Conservation (phyloP, 2,329 filamentous ascomycete genomes). For the Exophiala oligosperma region DNA sequence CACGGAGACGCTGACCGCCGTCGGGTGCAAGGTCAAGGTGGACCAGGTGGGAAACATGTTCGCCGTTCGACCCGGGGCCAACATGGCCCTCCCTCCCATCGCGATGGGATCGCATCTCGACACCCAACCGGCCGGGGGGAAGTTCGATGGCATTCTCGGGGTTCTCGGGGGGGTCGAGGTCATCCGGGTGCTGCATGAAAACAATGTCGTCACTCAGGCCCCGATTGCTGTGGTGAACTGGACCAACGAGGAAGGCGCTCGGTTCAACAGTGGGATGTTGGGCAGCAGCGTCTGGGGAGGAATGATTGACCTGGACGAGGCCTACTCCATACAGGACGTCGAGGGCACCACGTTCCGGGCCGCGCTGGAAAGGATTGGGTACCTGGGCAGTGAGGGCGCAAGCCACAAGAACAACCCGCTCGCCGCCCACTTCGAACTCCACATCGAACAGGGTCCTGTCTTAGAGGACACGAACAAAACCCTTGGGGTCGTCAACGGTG, state of each 20-base stretch:
- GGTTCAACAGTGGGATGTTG: conserved; percentile 79
- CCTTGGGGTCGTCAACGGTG: conserved; percentile 70
- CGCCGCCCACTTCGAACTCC: conserved; percentile 77
- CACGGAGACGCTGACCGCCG: conserved; percentile 57
- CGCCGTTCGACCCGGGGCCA: conserved; percentile 64
- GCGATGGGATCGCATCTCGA: conserved; percentile 71
- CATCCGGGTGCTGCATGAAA: conserved; percentile 66
- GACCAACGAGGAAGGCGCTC: conserved; percentile 75
- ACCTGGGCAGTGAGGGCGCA: conserved; percentile 60
- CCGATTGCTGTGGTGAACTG: conserved; percentile 75
- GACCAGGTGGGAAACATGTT: conserved; percentile 83
- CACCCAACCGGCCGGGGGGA: conserved; percentile 51
- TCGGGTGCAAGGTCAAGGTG: conserved; percentile 67
- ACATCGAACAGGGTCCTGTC: conserved; percentile 81
- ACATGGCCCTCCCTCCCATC: conserved; percentile 59
- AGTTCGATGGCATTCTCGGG: conserved; percentile 76
- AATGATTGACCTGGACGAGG: conserved; percentile 60
- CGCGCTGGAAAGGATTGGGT: conserved; percentile 71
- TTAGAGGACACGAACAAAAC: conserved; percentile 66
- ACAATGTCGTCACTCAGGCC: conserved; percentile 65
- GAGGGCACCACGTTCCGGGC: conserved; percentile 53
- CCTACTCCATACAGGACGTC: conserved; percentile 44
- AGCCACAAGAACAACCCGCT: conserved; percentile 63
- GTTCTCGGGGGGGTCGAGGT: conserved; percentile 72
- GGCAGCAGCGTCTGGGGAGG: conserved; percentile 60